phyloP scores from a whole-genome alignment of 805 yeast genomes.

The Ogataea kodamae region DNA sequence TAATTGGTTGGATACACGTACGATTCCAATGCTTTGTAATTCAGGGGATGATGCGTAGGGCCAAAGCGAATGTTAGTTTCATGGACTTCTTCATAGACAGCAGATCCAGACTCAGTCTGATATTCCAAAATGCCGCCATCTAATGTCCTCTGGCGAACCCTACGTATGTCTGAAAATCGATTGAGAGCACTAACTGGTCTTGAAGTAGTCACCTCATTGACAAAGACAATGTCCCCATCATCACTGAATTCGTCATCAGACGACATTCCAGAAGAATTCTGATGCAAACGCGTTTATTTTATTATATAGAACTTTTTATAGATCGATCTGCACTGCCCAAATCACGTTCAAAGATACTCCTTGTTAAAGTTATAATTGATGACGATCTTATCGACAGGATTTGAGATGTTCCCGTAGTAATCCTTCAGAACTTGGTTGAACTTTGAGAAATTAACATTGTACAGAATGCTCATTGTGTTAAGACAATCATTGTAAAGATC shows the following conservation, averaged over 20 bases:
- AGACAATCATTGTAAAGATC: slow-evolving; percentile 61
- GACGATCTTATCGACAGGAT: slow-evolving; percentile 31
- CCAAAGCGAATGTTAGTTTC: slow-evolving; percentile 24
- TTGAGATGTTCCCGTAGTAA: slow-evolving; percentile 41
- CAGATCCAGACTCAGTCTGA: slow-evolving; percentile 14
- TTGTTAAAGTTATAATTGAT: slow-evolving; percentile 31
- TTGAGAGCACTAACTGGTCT: slow-evolving; percentile 16
- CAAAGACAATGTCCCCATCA: slow-evolving; percentile 22
- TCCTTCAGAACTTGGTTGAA: slow-evolving; percentile 53
- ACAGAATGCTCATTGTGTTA: slow-evolving; percentile 65
- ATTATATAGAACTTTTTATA: slow-evolving; percentile 1
- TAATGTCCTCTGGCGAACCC: slow-evolving; percentile 25
- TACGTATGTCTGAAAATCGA: slow-evolving; percentile 15
- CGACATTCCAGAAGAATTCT: slow-evolving; percentile 8
- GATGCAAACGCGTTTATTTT: slow-evolving; percentile 12
- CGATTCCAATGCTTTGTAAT: slow-evolving; percentile 36
- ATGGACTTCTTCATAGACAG: slow-evolving; percentile 26
- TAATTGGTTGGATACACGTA: slow-evolving; percentile 84
- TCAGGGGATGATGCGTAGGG: slow-evolving; percentile 51
- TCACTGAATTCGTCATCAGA: slow-evolving; percentile 26
- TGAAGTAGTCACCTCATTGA: slow-evolving; percentile 7
- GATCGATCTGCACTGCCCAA: slow-evolving; percentile 10
- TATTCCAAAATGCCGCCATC: slow-evolving; percentile 22
- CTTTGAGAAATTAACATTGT: slow-evolving; percentile 48
- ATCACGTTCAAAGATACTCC: slow-evolving; percentile 18